phyloP scores from a whole-genome alignment of 768 basidiomycete species.

The Austroboletus eburneus region DNA sequence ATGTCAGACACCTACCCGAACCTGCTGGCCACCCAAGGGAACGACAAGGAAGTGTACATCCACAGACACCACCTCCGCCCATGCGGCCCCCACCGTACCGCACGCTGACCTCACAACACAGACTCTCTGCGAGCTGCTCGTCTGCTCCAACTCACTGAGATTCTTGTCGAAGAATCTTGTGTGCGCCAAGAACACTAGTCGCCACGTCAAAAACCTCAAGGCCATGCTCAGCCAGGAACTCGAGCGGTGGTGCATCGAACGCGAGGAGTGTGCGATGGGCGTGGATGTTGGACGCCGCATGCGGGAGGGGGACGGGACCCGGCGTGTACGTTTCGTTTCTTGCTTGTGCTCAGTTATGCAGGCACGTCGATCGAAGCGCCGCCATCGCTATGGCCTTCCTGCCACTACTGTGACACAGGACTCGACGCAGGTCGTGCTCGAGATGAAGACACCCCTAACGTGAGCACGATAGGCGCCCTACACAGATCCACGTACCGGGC shows the following conservation, averaged over 20 bases:
- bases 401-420: slow-evolving; percentile 81
- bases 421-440: slow-evolving; percentile 70
- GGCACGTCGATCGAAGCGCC: slow-evolving; percentile 83
- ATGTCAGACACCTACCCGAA: too few relatives aligned
- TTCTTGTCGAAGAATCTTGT: slow-evolving; percentile 75
- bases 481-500: too few relatives aligned
- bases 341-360: slow-evolving; percentile 21
- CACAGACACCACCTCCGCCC: slow-evolving; percentile 15
- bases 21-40: slow-evolving; percentile 33
- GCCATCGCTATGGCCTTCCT: too few relatives aligned
- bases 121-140: slow-evolving; percentile 72
- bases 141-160: slow-evolving; percentile 61
- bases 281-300: too few relatives aligned
- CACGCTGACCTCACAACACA: slow-evolving; percentile 20
- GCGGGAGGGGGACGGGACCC: slow-evolving; percentile 70
- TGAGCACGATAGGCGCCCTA: too few relatives aligned
- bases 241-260: slow-evolving; percentile 45
- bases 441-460: slow-evolving; percentile 79
- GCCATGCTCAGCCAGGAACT: slow-evolving; percentile 73
- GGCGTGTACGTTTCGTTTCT: slow-evolving; percentile 48
- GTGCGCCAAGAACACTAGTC: slow-evolving; percentile 65
- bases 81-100: slow-evolving; percentile 8
- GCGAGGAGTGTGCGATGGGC: too few relatives aligned
- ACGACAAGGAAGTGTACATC: slow-evolving; percentile 15
- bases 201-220: slow-evolving; percentile 78